Evolutionary conservation across 75 land plant genomes (phyloP).

Genomic region (Pseudotsuga menziesii): DNA sequence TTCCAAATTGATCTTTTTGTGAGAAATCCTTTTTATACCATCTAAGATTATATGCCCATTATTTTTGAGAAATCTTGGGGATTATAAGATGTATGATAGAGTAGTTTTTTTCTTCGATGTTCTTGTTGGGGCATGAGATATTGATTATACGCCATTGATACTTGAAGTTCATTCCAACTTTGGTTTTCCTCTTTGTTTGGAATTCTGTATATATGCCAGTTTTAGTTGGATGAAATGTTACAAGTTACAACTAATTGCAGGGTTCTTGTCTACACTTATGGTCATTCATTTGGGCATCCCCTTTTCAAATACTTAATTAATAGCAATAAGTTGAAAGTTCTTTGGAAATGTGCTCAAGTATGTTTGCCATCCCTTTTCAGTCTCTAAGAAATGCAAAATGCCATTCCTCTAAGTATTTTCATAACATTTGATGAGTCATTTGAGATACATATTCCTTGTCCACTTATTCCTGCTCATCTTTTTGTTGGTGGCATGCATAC

Average conservation of each 20-base stretch:
- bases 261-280: not conserved
- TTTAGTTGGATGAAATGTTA: not conserved
- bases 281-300: not conserved
- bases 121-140: not conserved
- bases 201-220: not conserved
- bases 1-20: too few relatives aligned
- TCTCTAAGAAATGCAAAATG: not conserved
- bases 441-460: not conserved
- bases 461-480: not conserved
- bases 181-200: not conserved
- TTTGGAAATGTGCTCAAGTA: not conserved
- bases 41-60: too few relatives aligned
- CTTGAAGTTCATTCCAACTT: too few relatives aligned
- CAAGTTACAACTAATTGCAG: not conserved
- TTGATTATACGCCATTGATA: not conserved
- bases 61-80: too few relatives aligned
- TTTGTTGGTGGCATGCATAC: not conserved
- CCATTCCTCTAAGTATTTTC: not conserved
- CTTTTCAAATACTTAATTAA: not conserved
- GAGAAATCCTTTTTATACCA: too few relatives aligned
- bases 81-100: too few relatives aligned
- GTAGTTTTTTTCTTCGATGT: not conserved
- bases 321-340: not conserved
- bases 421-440: not conserved
- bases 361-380: not conserved